These are phyloP conservation scores for Corymbia citriodora DNA, from an alignment of 441 rosid species.

Conservation along the genomic window DNA sequence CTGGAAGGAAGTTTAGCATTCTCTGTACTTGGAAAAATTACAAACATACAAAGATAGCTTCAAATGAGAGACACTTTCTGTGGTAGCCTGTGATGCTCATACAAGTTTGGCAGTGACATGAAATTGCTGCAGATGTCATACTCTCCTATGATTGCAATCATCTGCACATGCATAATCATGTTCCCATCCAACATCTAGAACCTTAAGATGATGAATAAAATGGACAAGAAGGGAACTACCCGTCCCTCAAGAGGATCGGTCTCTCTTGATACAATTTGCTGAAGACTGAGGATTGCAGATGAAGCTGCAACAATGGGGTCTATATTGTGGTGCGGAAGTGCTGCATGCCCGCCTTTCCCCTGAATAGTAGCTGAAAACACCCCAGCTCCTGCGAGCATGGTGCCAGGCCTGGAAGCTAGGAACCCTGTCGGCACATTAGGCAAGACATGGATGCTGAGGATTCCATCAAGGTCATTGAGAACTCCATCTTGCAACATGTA, in stretches of 20 bases:
- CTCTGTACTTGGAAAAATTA: neutral
- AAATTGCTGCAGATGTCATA: neutral
- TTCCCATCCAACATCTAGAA: neutral
- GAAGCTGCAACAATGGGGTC: slow-evolving; percentile 42
- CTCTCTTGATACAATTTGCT: slow-evolving; percentile 37
- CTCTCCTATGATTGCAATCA: neutral
- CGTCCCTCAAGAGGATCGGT: slow-evolving; percentile 40
- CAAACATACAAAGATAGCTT: no score
- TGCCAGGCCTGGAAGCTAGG: slow-evolving; percentile 36
- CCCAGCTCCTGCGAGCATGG: slow-evolving; percentile 37
- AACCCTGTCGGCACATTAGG: slow-evolving; percentile 28
- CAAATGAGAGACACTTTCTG: neutral
- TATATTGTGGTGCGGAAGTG: slow-evolving; percentile 23
- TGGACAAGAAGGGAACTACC: slow-evolving; percentile 10
- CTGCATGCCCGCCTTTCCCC: slow-evolving; percentile 40
- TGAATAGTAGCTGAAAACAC: slow-evolving; percentile 23
- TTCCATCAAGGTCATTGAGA: slow-evolving; percentile 28
- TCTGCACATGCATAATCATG: neutral
- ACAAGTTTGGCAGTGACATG: neutral
- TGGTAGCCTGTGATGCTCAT: neutral
- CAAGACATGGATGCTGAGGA: slow-evolving; percentile 27
- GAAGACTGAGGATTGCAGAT: slow-evolving; percentile 27
- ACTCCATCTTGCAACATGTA: slow-evolving; percentile 38
- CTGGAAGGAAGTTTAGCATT: neutral
- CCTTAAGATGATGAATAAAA: neutral